Conservation (phyloP, 139 green algal species). For the Chlamydomonas eustigma region DNA sequence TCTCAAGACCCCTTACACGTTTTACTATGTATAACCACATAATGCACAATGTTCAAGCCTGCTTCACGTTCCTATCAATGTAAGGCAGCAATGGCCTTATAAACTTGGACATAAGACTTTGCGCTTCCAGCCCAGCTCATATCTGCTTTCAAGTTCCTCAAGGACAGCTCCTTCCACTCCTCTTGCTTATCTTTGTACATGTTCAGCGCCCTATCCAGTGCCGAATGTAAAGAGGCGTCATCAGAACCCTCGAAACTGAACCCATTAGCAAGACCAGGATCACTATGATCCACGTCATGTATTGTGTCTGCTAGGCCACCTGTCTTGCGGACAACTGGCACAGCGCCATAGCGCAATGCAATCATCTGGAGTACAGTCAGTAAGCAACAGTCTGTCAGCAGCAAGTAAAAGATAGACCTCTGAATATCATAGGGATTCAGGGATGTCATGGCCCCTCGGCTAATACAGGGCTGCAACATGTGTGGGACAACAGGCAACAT, state of each 20-base stretch:
- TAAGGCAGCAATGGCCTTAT: constrained; percentile 46
- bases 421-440: not conserved
- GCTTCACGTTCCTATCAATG: too few relatives aligned
- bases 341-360: constrained; percentile 57
- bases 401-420: too few relatives aligned
- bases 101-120: constrained; percentile 44
- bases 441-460: not conserved
- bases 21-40: too few relatives aligned
- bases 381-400: not conserved
- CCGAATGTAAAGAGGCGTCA: constrained; percentile 58
- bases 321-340: constrained; percentile 67
- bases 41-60: too few relatives aligned
- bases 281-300: constrained; percentile 54
- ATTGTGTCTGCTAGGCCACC: constrained; percentile 87
- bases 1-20: too few relatives aligned
- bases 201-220: constrained; percentile 68
- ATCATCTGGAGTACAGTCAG: constrained; percentile 68
- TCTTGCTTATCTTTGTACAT: constrained; percentile 45
- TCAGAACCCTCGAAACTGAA: constrained; percentile 88
- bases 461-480: not conserved
- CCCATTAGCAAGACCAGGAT: constrained; percentile 54
- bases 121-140: constrained; percentile 38
- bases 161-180: constrained; percentile 39
- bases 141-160: constrained; percentile 48
- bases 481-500: not conserved